Percentiles rank a stretch among this genome's conserved stretches.
Conservation (phyloP, 2,329 filamentous ascomycete species). For the Niveomyces coronatus region DNA sequence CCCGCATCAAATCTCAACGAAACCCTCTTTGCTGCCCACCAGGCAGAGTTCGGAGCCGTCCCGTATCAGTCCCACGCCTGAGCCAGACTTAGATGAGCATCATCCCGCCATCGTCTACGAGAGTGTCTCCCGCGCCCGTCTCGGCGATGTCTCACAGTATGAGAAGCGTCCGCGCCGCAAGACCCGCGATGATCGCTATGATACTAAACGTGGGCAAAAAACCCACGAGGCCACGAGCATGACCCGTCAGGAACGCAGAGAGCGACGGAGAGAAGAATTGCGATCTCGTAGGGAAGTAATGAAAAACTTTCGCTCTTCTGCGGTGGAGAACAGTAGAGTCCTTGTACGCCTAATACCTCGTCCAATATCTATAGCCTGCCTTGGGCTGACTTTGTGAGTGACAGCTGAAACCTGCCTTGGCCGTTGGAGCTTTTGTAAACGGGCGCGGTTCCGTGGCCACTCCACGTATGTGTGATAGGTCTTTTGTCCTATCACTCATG, state of each 20-base stretch:
- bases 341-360: constrained; percentile 17
- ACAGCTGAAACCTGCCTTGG: constrained; percentile 25
- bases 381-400: not conserved
- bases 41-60: not conserved
- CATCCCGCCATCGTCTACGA: not conserved
- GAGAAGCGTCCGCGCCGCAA: constrained; percentile 44
- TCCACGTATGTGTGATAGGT: not conserved
- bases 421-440: constrained; percentile 24
- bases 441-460: constrained; percentile 12
- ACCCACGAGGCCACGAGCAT: not conserved
- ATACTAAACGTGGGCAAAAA: constrained; percentile 22
- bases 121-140: too few relatives aligned
- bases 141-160: constrained; percentile 19
- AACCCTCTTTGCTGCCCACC: not conserved
- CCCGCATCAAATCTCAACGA: not conserved
- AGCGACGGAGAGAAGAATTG: constrained; percentile 19
- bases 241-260: constrained; percentile 5
- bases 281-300: constrained; percentile 37
- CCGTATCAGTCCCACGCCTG: not conserved
- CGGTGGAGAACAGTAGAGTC: constrained; percentile 32
- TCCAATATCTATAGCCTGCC: not conserved
- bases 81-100: not conserved
- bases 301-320: constrained; percentile 43
- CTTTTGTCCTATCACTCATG: not conserved
- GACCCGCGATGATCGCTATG: constrained; percentile 46